phyloP scores from a whole-genome alignment of 495 filamentous ascomycete genomes.

The Tuber melanosporum region DNA sequence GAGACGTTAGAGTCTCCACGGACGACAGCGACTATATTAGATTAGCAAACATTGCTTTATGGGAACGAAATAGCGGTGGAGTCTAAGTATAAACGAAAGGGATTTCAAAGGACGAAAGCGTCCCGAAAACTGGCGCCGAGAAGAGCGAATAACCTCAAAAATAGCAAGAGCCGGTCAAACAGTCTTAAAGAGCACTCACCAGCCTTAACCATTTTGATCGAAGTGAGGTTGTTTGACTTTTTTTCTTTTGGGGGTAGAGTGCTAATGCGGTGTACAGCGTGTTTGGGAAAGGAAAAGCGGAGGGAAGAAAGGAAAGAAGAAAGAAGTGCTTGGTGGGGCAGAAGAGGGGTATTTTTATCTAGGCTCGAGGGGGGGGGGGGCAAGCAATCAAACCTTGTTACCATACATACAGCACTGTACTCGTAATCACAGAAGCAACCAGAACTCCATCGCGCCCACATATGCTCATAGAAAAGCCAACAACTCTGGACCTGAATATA shows the following conservation, averaged over 20 bases:
- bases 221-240: background rate
- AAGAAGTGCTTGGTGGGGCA: background rate
- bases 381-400: background rate
- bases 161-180: background rate
- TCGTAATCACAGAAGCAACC: background rate
- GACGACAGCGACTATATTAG: slow-evolving; percentile 74
- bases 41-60: background rate
- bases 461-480: background rate
- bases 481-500: background rate
- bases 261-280: background rate
- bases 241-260: background rate
- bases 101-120: background rate
- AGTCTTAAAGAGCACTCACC: background rate
- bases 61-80: background rate
- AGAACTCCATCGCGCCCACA: background rate
- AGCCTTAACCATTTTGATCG: slow-evolving; percentile 8
- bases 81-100: background rate
- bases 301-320: background rate
- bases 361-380: background rate
- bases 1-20: slow-evolving; percentile 91
- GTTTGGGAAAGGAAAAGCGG: background rate
- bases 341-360: slow-evolving; percentile 4
- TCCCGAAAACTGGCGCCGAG: background rate
- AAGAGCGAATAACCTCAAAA: background rate
- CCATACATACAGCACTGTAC: background rate